A percentile compares a stretch with the other conserved stretches of the same genome.
Evolutionary conservation across 495 filamentous ascomycete species (phyloP).

Genomic region (Margaritispora aquatica): DNA sequence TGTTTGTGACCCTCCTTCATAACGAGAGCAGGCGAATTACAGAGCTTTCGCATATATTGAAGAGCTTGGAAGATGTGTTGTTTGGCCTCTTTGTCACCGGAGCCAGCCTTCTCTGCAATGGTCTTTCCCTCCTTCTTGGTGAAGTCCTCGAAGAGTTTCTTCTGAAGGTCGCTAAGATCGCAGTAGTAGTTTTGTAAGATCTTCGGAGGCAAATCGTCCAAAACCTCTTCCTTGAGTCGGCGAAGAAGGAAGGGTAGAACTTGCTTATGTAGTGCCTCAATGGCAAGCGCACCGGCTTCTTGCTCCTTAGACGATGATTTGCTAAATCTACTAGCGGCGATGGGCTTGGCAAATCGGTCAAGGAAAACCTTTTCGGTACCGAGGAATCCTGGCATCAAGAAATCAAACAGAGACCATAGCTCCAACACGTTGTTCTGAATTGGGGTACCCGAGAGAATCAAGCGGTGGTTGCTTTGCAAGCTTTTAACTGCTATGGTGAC

Average conservation of each 20-base stretch:
- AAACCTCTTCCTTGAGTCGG: constrained; percentile 93
- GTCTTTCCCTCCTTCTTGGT: constrained; percentile 84
- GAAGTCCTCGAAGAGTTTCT: constrained; percentile 93
- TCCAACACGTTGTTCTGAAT: constrained; percentile 98
- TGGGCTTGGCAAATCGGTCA: constrained; percentile 95
- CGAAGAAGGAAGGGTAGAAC: constrained; percentile 94
- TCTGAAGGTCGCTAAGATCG: constrained; percentile 92
- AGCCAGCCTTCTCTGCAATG: constrained; percentile 69
- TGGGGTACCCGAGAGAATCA: constrained; percentile 93
- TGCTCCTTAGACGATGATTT: constrained; percentile 98
- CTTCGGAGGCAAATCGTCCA: constrained; percentile 95
- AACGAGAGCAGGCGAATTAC: constrained; percentile 93
- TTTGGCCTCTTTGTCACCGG: constrained; percentile 82
- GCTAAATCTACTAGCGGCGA: constrained; percentile 86
- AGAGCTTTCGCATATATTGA: constrained; percentile 98
- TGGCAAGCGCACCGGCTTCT: constrained; percentile 91
- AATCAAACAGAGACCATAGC: constrained; percentile 98
- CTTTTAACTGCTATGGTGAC: constrained; percentile 86
- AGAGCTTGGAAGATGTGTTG: constrained; percentile 98
- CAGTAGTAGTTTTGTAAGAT: constrained; percentile 99
- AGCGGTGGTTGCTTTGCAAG: constrained; percentile 80
- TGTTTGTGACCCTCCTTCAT: constrained; percentile 91
- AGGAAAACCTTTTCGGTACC: constrained; percentile 98
- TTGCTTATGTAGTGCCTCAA: constrained; percentile 96
- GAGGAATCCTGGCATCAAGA: constrained; percentile 97